Evolutionary conservation across 306 rosid species (phyloP), one percentile per base, ranked within the genome.

Genomic region (Delonix regia): DNA sequence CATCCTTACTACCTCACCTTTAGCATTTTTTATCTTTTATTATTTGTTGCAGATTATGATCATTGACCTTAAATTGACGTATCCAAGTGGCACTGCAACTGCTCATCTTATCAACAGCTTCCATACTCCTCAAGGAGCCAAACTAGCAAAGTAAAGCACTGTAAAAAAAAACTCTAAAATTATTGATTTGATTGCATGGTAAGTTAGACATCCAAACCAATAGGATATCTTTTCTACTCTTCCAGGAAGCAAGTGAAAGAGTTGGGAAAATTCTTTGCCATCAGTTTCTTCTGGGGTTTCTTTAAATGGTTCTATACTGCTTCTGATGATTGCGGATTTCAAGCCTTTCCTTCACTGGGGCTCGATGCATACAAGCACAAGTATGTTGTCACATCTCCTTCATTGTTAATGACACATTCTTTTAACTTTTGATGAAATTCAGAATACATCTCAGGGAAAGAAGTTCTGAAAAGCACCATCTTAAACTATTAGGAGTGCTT

Each of bases 1-100:
- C 14, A 33, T 6, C 64, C 25, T 57, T 25, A 57, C 36, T 36
- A 25, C 34, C 24, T 22, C 2, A 12, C 8, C 7, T 13, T 2
- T 1, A 39, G 14, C 41, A 12, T 9, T 6, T 6, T 52, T 4
- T n/a, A n/a, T 19, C 14, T 47, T 1, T 53, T n/a, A 53, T 44
- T 71, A 41, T 57, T 47, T 70, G 51, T 64, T 59, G 63, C 80
- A 87, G 91, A 75, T 83, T 77, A 87, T 87, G 91, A 15, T 87
- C 41, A 77, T 87, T 59, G 87, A 85, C 59, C 85, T 87, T 78
- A 87, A 85, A 78, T 76, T 85, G 81, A 87, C 86, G 47, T 87
- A 87, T 85, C 91, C 91, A n/a, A 87, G 91, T 87, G 91, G 91
- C 57, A 87, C 91, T 51, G 89, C 89, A 66, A 87, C 89, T 45